Conservation (phyloP, 352 stramenopile genomes). For the Halophytophthora polymorphica region DNA sequence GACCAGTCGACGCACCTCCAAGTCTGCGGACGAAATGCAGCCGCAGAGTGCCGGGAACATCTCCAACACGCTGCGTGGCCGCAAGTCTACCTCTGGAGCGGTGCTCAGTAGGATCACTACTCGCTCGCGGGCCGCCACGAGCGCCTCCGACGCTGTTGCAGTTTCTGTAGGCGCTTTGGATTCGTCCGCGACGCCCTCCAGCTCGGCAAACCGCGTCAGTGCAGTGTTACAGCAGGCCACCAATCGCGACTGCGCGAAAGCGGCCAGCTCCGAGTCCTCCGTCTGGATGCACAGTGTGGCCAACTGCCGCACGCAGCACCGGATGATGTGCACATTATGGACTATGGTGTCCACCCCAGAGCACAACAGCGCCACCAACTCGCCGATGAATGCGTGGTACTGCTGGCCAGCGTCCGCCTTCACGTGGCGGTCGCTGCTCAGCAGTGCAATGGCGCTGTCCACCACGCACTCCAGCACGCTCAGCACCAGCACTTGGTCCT, state of each 20-base stretch:
- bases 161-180: not conserved
- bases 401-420: constrained; percentile 26
- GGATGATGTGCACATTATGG: constrained; percentile 61
- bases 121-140: constrained; percentile 46
- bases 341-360: constrained; percentile 50
- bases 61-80: constrained; percentile 54
- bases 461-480: constrained; percentile 76
- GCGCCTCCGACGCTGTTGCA: not conserved
- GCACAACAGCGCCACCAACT: constrained; percentile 57
- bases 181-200: constrained; percentile 27
- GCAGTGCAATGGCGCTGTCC: constrained; percentile 58
- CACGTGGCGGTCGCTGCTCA: constrained; percentile 31
- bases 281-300: constrained; percentile 68
- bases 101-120: constrained; percentile 70
- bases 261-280: constrained; percentile 42
- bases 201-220: constrained; percentile 38
- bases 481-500: constrained; percentile 74
- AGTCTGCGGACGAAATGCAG: constrained; percentile 68
- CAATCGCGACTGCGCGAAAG: constrained; percentile 46
- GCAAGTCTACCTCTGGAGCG: constrained; percentile 48
- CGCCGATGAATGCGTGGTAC: constrained; percentile 43
- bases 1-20: constrained; percentile 63
- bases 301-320: constrained; percentile 76
- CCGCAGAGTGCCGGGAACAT: constrained; percentile 77
- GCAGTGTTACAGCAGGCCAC: constrained; percentile 59